Base-by-base conservation (phyloP, 2,329 filamentous ascomycete species). In the Drechslera avenae region DNA sequence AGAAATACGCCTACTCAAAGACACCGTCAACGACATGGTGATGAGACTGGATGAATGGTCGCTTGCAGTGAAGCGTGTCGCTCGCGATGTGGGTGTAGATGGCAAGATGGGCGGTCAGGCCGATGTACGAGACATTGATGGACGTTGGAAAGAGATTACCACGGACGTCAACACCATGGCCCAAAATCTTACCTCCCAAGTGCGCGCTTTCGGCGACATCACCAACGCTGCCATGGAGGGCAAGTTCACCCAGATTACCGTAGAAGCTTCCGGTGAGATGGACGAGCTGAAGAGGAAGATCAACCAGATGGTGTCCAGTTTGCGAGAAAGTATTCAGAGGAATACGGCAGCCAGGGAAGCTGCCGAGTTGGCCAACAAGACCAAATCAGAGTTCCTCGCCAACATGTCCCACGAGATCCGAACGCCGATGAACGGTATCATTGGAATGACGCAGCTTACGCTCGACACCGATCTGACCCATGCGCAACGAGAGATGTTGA, bases 391-490 rank as follows among this genome's bases (percentile, higher is more conserved):
- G 70, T 99, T 99, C 79, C 79, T 99, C 52, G 94, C 94, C 53
- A 99, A 99, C 73, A 97, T 97, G 93, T 96, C 90, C 37, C 93
- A 97, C 82, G 93, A 97, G 75, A 97, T 97, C 64, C 85, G 93
- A 71, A 99, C 94, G 30, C 94, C 91, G 1, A 96, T 96, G 86
- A 96, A 97, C 78, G 92, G 92, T 64, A 97, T 97, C 70, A 96
- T 97, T 63, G 92, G 92, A 68, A 97, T 97, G 93, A 97, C 92
- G 2, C 92, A 97, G 73, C 81, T 99, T 48, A 97, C 94, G 1
- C 82, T 99, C 46, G 94, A 99, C 71, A 97, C 93, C 32, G 79
- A 97, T 71, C 81, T 99, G 51, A 96, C 92, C 37, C 90, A 92
- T 68, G 95, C 96, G 67, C 94, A 97, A 68, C 87, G 94, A 63